Base-by-base conservation (phyloP, 75 land plant species). In the Isoetes taiwanensis region DNA sequence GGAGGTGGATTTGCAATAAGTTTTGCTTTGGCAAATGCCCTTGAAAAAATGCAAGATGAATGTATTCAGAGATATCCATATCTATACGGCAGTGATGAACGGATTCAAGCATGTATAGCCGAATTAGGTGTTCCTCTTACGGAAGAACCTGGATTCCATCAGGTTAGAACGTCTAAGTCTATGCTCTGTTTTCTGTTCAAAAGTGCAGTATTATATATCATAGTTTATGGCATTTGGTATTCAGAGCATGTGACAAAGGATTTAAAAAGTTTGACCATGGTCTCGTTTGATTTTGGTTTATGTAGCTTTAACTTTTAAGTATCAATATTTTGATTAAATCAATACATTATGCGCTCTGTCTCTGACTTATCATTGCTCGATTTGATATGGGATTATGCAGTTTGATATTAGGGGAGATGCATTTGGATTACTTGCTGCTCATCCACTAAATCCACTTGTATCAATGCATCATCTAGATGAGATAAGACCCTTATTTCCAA, bases 391-490 rank as follows among this genome's bases (percentile, higher is more conserved):
- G 42, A 28, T 21, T 16, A 9, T 55, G 64, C 60, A 90, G 97
- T 52, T 86, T 55, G 97, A 91, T 65, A 43, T 91, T 11, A 64
- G 72, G 20, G 95, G 97, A 32, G 62, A 75, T 57, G 54, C 74
- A 14, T 69, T 76, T 57, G 97, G 97, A 1, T 19, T 87, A 28
- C 41, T 91, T 43, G 61, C 89, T 2, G 72, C 89, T 19, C 97
- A 91, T 65, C 89, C 97, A 4, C 32, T 81, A 54, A 52, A 80
- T 3, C 95, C 89, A 9, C 35, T 84, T 24, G 69, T 87, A 5
- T 78, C 97, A n/a, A 68, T 91, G 19, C 97, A 91, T 68, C 97
- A 81, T 55, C 17, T 83, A 41, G 95, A 84, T 23, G 17, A 53
- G 19, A 25, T 77, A 1, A 65, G 76, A 2, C 83, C 95, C 0